Evolutionary conservation across 2,329 filamentous ascomycete species (phyloP), one percentile per base, ranked within the genome.

Genomic region (Orbilia blumenaviensis): DNA sequence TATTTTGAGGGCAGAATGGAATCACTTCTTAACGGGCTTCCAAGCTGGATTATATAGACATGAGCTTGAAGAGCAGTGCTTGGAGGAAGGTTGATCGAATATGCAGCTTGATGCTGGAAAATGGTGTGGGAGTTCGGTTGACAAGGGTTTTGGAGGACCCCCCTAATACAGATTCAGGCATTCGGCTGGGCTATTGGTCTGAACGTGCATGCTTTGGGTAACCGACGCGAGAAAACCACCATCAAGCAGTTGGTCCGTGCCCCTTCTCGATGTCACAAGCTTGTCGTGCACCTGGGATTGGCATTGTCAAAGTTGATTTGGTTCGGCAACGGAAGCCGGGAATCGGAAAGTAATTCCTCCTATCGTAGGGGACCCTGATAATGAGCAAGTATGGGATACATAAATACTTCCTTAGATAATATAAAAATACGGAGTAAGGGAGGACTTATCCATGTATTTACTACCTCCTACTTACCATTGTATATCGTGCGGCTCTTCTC

Each of bases 91-190:
- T 52, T 75, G 63, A 38, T 56, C 46, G 61, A 75, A 68, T 75
- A 67, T 75, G 71, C 71, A 75, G 32, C 62, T 75, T 67, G 69
- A 62, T 63, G 63, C 63, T 56, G 54, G 61, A 75, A 75, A 75
- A 67, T 75, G 71, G 71, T 75, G 71, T 75, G 71, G 71, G 71
- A 75, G 71, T 75, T 75, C 71, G 46, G 48, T 75, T 18, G 71
- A 75, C 71, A 75, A 75, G 71, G 71, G 71, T 75, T 56, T 67
- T 54, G 56, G 48, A 21, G 56, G 64, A 67, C 21, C 62, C 71
- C 71, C 71, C 71, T 75, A 75, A 75, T 75, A 75, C 71, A 68
- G 71, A 75, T 75, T 50, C 71, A 75, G 71, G 71, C 71, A 75
- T 67, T 75, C 71, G 71, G 69, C 69, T 74, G 69, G 67, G 62